Base-by-base conservation (phyloP, 306 rosid species). In the Pyrus betulifolia region DNA sequence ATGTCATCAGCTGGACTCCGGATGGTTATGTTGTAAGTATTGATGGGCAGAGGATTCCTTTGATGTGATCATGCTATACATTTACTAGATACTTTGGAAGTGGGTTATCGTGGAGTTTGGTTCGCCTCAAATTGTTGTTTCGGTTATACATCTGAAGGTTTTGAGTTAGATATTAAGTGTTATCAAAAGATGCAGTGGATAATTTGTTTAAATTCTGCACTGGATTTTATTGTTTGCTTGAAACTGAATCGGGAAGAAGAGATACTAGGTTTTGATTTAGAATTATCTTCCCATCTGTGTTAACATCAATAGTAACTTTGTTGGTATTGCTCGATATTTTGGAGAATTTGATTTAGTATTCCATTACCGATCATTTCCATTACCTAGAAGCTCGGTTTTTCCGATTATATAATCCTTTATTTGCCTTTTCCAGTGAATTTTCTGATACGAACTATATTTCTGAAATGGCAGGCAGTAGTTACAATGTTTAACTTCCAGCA, bases 11-110 rank as follows among this genome's bases (percentile, higher is more conserved):
- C 78, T 95, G 99, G 99, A 90, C 90, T 60, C 83, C 97, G 25
- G 99, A 95, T 86, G 99, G 99, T 70, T 95, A 92, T 85, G 83
- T 95, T 83, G 97, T 95, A 89, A 90, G 97, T 89, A 46, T 51
- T 57, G 22, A 15, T 66, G 17, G 63, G 22, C 60, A 33, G 5
- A 42, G 5, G n/a, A 57, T 79, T 79, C 76, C 67, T 60, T 70
- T 78, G 30, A 25, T 70, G n/a, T 70, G 70, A 72, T 74, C 2
- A 79, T 70, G 58, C 59, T 49, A 5, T 22, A 17, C 18, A 31
- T 54, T 13, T 28, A 65, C 74, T 54, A 11, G 19, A 44, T 51
- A 19, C 38, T 76, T 68, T 75, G 52, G 22, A 38, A 28, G 76
- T 33, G 51, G 35, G 38, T 11, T 18, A 11, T 67, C 58, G 21